Base-by-base conservation (phyloP, 2,329 filamentous ascomycete species). In the Sarocladiaceae sp. region DNA sequence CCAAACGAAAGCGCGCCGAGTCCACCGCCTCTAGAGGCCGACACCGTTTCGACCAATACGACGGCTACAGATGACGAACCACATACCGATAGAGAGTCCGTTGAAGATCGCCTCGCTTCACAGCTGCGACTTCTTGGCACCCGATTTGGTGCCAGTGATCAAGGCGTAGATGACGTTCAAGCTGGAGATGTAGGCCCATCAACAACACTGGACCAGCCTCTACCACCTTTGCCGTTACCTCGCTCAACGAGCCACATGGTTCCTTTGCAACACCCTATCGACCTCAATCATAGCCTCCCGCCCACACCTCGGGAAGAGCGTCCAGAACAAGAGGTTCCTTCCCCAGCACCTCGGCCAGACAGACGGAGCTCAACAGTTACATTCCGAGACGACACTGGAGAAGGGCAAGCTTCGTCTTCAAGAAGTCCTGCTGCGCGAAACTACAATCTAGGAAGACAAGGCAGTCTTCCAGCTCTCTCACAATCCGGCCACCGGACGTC, bases 381-480 rank as follows among this genome's bases (percentile, higher is more conserved):
- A 5, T 48, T 48, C 23, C 25, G 28, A 33, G 44, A 46, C 12
- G 23, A 33, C n/a, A n/a, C 17, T 31, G 25, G 4, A 10, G 28
- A 20, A 8, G 26, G 20, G 10, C 28, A 29, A 4, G 25, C 3
- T 20, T 29, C 44, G 22, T 33, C 28, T 8, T 31, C 44, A 18
- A 22, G 25, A 17, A 31, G n/a, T 28, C 22, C 44, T 20, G 25
- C 18, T 22, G 26, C 17, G 4, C 44, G 44, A n/a, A 28, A 48
- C 17, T 33, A 48, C 26, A 20, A 31, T 22, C 6, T 50, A 20
- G 48, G 12, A 40, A 22, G 33, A 25, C 48, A 53, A n/a, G 48
- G 51, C 20, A 49, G 51, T 20, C 42, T 53, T 26, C 53, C 29
- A 26, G 47, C 42, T 17, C 29, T 44, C 4, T 20, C 22, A 11